Base-by-base conservation (phyloP, 306 rosid species). In the Adenanthera pavonina region DNA sequence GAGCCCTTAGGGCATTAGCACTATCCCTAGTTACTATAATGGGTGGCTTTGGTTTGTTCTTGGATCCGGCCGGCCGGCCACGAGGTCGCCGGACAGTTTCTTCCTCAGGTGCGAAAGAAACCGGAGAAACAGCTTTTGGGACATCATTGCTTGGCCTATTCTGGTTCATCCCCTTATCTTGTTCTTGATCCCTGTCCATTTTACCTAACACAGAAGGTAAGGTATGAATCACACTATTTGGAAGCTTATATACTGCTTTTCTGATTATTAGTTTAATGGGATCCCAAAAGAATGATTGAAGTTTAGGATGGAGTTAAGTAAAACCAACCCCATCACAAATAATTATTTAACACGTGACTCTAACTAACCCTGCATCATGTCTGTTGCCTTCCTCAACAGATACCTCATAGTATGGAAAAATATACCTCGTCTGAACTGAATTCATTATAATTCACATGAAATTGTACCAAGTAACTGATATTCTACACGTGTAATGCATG, bases 271-370 rank as follows among this genome's bases (percentile, higher is more conserved):
- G 79, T 78, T 81, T 84, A 30, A 48, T 33, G 20, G 19, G 81
- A 83, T 70, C 74, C 83, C 64, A 40, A 89, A 85, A 68, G 88
- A 82, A 85, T 87, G 92, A 87, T 54, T 59, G 33, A n/a, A 53
- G 40, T 80, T 83, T 89, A 89, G 92, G 89, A 85, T 81, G 80
- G 65, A 81, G 83, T 84, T 89, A 85, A 89, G 90, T 89, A 74
- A 30, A 9, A 57, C 84, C 86, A 49, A 85, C 81, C 79, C 77
- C 33, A 9, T 6, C 41, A 64, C 46, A 66, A 78, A 78, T 60
- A 20, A 19, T 75, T 49, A 67, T 62, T 71, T 38, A 48, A 4
- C 30, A n/a, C 9, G 69, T 41, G 43, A 25, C 67, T 30, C 61
- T 73, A 69, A 40, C 90, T 54, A 78, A 85, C 38, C 70, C 72